Percentiles rank a stretch among this genome's conserved stretches.
phyloP scores from a whole-genome alignment of 805 yeast genomes.

The Vanderwaltozyma tropicalis region DNA sequence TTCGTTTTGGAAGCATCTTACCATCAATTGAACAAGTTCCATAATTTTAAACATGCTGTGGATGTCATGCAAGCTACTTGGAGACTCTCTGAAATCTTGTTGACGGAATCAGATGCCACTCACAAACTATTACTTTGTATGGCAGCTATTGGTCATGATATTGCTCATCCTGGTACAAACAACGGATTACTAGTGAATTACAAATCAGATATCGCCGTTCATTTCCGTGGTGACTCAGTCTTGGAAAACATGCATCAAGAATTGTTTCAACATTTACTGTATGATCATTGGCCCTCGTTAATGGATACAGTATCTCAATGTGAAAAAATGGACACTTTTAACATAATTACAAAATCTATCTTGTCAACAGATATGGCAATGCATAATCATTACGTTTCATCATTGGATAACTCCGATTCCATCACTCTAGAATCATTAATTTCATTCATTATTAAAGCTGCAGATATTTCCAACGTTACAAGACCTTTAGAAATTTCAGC shows the following conservation, averaged over 20 bases:
- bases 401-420: constrained; percentile 15
- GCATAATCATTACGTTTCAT: constrained; percentile 60
- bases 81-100: constrained; percentile 33
- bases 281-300: constrained; percentile 42
- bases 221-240: constrained; percentile 57
- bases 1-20: constrained; percentile 68
- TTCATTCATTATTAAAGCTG: constrained; percentile 76
- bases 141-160: constrained; percentile 89
- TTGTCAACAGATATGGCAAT: constrained; percentile 88
- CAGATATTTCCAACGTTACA: constrained; percentile 90
- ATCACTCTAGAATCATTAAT: constrained; percentile 37
- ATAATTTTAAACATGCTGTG: constrained; percentile 89
- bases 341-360: constrained; percentile 30
- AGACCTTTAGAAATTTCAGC: constrained; percentile 66
- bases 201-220: constrained; percentile 50
- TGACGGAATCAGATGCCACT: constrained; percentile 5
- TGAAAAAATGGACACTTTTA: constrained; percentile 1
- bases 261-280: constrained; percentile 43
- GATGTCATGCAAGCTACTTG: constrained; percentile 90
- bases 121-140: constrained; percentile 50
- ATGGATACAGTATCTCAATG: constrained; percentile 10
- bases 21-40: constrained; percentile 80
- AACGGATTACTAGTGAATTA: constrained; percentile 54
- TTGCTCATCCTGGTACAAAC: constrained; percentile 95
- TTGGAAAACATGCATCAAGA: constrained; percentile 76